Percentiles rank a stretch among this genome's conserved stretches.
These are phyloP conservation scores for Mycena maculata DNA, from an alignment of 768 basidiomycete species.

Conservation along the genomic window DNA sequence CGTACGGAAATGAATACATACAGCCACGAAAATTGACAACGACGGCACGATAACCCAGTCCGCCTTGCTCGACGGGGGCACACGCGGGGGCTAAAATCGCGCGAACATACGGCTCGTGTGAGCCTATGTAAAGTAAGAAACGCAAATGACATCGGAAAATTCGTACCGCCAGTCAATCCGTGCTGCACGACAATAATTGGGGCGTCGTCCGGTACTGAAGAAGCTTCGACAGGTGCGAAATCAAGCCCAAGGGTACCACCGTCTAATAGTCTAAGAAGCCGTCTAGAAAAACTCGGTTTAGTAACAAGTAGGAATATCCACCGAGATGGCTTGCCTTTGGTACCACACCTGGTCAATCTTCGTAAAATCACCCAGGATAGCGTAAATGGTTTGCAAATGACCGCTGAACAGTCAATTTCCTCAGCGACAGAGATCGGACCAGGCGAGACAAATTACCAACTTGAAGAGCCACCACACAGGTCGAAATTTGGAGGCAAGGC, in stretches of 20 bases:
- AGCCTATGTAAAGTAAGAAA: conserved; percentile 59
- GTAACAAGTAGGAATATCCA: background rate
- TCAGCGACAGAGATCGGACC: background rate
- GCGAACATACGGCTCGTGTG: conserved; percentile 92
- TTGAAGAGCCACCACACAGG: conserved; percentile 64
- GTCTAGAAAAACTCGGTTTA: conserved; percentile 44
- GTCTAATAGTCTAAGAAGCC: conserved; percentile 62
- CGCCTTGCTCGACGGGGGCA: conserved; percentile 76
- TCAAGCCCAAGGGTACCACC: conserved; percentile 78
- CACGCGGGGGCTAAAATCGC: conserved; percentile 82
- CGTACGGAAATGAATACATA: conserved; percentile 50
- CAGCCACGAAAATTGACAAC: conserved; percentile 96
- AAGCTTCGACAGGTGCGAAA: conserved; percentile 62
- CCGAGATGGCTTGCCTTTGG: conserved; percentile 38
- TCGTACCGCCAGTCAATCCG: conserved; percentile 64
- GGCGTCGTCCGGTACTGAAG: conserved; percentile 51
- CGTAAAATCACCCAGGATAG: conserved; percentile 69
- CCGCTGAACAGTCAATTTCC: conserved; percentile 42
- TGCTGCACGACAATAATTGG: conserved; percentile 70
- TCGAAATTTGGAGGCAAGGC: conserved; percentile 54
- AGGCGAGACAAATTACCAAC: background rate
- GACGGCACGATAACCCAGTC: conserved; percentile 89
- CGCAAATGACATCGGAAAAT: background rate
- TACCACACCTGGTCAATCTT: conserved; percentile 66
- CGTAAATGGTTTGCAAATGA: conserved; percentile 72